These are phyloP conservation scores for Monilinia vaccinii-corymbosi DNA, from an alignment of 2,329 filamentous ascomycete genomes.

Conservation along the genomic window DNA sequence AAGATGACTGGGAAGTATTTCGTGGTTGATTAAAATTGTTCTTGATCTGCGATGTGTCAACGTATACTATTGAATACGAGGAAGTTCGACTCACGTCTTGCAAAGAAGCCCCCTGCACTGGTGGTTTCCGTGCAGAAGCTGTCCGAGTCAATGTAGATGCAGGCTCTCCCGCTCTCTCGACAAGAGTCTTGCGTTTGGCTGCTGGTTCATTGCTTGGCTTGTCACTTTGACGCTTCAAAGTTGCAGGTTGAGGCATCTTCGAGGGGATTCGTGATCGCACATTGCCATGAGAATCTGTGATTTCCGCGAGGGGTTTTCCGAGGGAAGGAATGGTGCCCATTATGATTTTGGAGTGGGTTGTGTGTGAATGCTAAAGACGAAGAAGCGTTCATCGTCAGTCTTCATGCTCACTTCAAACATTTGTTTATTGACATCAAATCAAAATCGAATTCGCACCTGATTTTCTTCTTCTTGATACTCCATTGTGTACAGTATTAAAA, in stretches of 20 bases:
- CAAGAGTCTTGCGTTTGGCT: conserved; percentile 51
- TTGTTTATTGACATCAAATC: conserved; percentile 6
- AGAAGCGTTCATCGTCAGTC: conserved; percentile 10
- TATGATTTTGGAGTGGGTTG: conserved; percentile 24
- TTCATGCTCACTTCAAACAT: not conserved
- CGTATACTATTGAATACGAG: not conserved
- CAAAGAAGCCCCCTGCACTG: conserved; percentile 23
- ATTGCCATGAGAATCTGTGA: conserved; percentile 53
- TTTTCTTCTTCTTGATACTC: conserved; percentile 25
- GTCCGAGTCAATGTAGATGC: conserved; percentile 32
- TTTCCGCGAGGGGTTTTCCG: conserved; percentile 39
- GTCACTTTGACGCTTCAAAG: conserved; percentile 40
- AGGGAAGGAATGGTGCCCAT: conserved; percentile 24
- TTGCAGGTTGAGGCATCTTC: conserved; percentile 33
- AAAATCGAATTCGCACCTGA: conserved; percentile 14
- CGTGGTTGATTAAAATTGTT: conserved; percentile 8
- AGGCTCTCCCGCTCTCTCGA: conserved; percentile 45
- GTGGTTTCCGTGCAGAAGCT: conserved; percentile 34
- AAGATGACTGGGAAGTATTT: conserved; percentile 32
- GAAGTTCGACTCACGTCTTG: conserved; percentile 18
- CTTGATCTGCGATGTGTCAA: conserved; percentile 1
- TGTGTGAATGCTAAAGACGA: conserved; percentile 19
- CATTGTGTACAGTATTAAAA: conserved; percentile 18
- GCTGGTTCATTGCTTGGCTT: conserved; percentile 37
- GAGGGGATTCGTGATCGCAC: conserved; percentile 38